Evolutionary conservation across 2,329 filamentous ascomycete genomes (phyloP).

Genomic region (Phoma sp.): DNA sequence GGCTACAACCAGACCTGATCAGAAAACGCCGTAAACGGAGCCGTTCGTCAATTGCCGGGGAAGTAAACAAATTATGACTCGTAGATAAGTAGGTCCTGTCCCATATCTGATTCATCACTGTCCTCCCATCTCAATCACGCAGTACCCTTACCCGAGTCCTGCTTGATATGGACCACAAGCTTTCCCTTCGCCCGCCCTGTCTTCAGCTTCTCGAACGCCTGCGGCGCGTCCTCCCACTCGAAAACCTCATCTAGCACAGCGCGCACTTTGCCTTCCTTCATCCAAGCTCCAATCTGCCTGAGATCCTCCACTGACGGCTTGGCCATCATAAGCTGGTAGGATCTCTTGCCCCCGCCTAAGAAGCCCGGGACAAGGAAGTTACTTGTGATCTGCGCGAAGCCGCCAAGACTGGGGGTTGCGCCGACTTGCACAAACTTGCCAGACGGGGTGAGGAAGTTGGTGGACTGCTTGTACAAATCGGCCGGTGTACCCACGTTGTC

Average conservation of each 20-base stretch:
- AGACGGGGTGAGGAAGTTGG: constrained; percentile 56
- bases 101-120: no score
- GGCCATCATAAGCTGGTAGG: constrained; percentile 48
- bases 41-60: no score
- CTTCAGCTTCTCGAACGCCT: constrained; percentile 65
- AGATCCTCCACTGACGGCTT: constrained; percentile 55
- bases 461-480: constrained; percentile 60
- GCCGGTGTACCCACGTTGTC: constrained; percentile 63
- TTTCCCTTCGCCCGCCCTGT: constrained; percentile 64
- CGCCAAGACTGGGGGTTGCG: constrained; percentile 14
- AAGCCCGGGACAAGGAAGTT: constrained; percentile 54
- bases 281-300: constrained; percentile 59
- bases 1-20: no score
- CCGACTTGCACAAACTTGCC: constrained; percentile 56
- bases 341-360: constrained; percentile 59
- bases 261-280: constrained; percentile 65
- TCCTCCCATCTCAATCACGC: not conserved
- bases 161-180: constrained; percentile 55
- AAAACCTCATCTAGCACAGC: constrained; percentile 62
- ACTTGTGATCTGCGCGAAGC: constrained; percentile 38
- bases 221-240: constrained; percentile 61
- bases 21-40: no score
- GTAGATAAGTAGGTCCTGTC: no score
- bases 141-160: constrained; percentile 17
- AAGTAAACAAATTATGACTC: no score